These are phyloP conservation scores for Nakaseomyces delphensis DNA, from an alignment of 1,139 yeast species.

Conservation along the genomic window DNA sequence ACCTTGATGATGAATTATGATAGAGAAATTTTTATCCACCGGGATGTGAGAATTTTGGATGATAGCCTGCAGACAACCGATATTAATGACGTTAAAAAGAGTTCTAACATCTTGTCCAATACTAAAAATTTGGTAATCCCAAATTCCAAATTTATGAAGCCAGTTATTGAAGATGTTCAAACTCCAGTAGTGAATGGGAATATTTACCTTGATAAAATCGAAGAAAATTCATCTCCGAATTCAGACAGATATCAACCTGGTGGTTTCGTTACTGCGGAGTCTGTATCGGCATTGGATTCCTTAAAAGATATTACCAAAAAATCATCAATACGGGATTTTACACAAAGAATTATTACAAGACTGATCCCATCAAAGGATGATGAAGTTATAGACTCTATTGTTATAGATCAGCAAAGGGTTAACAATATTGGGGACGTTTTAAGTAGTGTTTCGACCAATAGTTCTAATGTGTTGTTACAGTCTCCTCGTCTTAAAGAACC, in stretches of 20 bases:
- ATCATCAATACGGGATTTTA: constrained; percentile 19
- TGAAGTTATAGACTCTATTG: constrained; percentile 4
- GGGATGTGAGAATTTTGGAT: constrained; percentile 7
- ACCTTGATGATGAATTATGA: constrained; percentile 61
- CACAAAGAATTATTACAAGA: constrained; percentile 19
- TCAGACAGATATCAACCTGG: background rate
- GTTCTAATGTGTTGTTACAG: background rate
- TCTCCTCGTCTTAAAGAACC: background rate
- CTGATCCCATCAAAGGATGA: constrained; percentile 16
- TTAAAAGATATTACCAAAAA: constrained; percentile 23
- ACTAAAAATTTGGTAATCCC: constrained; percentile 5
- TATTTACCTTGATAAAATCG: constrained; percentile 4
- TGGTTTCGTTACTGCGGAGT: background rate
- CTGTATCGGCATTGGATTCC: constrained; percentile 21
- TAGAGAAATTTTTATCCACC: constrained; percentile 36
- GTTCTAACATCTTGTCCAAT: constrained; percentile 8
- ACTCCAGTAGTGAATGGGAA: constrained; percentile 15
- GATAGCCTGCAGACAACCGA: background rate
- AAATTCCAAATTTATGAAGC: constrained; percentile 17
- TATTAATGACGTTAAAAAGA: background rate
- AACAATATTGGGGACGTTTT: background rate
- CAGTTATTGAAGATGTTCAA: constrained; percentile 20
- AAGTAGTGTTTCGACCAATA: background rate
- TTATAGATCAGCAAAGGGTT: background rate
- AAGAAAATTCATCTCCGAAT: background rate